A percentile compares a stretch with the other conserved stretches of the same genome.
phyloP scores from a whole-genome alignment of 495 filamentous ascomycete genomes.

The Xylaria telfairii region DNA sequence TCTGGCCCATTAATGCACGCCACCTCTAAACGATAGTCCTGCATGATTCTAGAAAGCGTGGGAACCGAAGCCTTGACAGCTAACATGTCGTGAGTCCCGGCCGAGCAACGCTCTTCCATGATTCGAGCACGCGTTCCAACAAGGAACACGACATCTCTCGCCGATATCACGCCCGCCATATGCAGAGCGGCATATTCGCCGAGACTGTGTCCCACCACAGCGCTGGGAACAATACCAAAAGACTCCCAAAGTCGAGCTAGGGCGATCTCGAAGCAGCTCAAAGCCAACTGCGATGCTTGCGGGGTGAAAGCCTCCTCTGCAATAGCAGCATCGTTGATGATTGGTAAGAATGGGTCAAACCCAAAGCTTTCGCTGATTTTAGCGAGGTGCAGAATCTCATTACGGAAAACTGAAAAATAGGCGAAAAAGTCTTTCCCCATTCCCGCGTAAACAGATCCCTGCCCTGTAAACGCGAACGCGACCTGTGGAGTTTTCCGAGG shows the following conservation, averaged over 20 bases:
- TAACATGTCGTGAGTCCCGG: slow-evolving; percentile 49
- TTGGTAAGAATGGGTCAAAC: slow-evolving; percentile 58
- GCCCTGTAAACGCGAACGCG: slow-evolving; percentile 63
- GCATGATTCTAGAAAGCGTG: neutral
- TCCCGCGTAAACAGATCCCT: slow-evolving; percentile 57
- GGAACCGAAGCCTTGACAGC: slow-evolving; percentile 57
- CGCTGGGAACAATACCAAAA: slow-evolving; percentile 2
- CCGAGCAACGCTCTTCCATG: slow-evolving; percentile 50
- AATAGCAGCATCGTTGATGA: slow-evolving; percentile 43
- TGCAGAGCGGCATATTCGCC: slow-evolving; percentile 19
- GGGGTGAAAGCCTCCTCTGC: slow-evolving; percentile 1
- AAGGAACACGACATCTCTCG: slow-evolving; percentile 56
- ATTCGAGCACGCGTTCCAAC: slow-evolving; percentile 45
- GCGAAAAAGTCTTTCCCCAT: slow-evolving; percentile 67
- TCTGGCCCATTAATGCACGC: slow-evolving; percentile 55
- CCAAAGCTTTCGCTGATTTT: slow-evolving; percentile 62
- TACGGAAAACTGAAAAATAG: slow-evolving; percentile 58
- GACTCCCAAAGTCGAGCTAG: slow-evolving; percentile 14
- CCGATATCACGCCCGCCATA: slow-evolving; percentile 44
- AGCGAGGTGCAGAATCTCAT: slow-evolving; percentile 64
- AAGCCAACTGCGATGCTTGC: neutral
- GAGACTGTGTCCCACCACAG: slow-evolving; percentile 10
- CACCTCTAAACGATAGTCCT: slow-evolving; percentile 5
- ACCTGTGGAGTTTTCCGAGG: slow-evolving; percentile 36
- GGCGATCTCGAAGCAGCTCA: neutral